Evolutionary conservation across 2,329 filamentous ascomycete genomes (phyloP).

Genomic region (Hypoxylon sp.): DNA sequence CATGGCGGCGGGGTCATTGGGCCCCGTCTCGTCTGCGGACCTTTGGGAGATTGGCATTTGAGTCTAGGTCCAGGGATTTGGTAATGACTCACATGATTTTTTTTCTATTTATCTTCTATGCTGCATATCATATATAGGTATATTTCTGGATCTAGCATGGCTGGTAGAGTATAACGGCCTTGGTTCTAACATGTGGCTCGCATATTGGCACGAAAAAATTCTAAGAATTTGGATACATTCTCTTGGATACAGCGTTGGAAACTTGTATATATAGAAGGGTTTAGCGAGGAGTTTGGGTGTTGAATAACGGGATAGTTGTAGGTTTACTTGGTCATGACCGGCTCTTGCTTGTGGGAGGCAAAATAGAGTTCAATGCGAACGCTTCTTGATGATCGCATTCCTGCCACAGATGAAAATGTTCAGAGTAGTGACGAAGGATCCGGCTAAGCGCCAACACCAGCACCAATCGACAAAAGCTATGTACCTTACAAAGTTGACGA

Average conservation of each 20-base stretch:
- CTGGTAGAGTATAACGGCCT: constrained; percentile 23
- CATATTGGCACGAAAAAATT: constrained; percentile 14
- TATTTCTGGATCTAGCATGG: constrained; percentile 23
- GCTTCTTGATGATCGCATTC: not conserved
- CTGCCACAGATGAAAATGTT: not conserved
- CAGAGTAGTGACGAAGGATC: not conserved
- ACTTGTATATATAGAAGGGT: constrained; percentile 1
- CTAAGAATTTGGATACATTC: constrained; percentile 7
- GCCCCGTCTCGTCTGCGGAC: constrained; percentile 4
- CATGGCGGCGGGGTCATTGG: not conserved
- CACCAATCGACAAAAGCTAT: not conserved
- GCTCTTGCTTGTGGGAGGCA: not conserved
- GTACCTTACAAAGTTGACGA: too few species aligned
- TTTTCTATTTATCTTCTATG: constrained; percentile 15
- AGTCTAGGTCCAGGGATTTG: constrained; percentile 14
- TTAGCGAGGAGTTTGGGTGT: constrained; percentile 36
- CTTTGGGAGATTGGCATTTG: constrained; percentile 27
- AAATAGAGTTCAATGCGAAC: not conserved
- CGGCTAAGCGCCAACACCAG: not conserved
- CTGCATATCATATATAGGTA: constrained; percentile 16
- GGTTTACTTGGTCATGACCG: not conserved
- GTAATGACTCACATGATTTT: constrained; percentile 25
- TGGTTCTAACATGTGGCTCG: not conserved
- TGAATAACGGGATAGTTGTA: not conserved
- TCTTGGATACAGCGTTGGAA: not conserved